Percentiles rank a stretch among this genome's conserved stretches.
Evolutionary conservation across 2,329 filamentous ascomycete species (phyloP).

Genomic region (Pyrenophora tritici-repentis): DNA sequence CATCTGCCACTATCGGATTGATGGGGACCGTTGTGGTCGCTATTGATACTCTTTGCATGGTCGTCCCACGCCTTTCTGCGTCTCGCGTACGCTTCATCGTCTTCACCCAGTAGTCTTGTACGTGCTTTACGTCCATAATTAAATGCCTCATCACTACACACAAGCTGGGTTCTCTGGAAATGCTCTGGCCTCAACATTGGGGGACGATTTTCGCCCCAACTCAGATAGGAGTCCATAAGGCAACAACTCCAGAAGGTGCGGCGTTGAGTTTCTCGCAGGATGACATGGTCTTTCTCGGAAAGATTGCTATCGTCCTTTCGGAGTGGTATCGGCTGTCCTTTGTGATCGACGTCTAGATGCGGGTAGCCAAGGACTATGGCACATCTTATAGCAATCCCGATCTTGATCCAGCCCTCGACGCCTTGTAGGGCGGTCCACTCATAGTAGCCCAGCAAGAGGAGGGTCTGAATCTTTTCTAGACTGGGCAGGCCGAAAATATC

Average conservation of each 20-base stretch:
- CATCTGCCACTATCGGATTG: slow-evolving; percentile 53
- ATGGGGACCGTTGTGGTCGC: slow-evolving; percentile 1
- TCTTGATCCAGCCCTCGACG: slow-evolving; percentile 67
- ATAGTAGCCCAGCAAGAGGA: slow-evolving; percentile 72
- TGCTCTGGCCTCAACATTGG: slow-evolving; percentile 64
- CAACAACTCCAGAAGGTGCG: slow-evolving; percentile 78
- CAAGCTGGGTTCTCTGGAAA: slow-evolving; percentile 65
- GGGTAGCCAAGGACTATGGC: slow-evolving; percentile 53
- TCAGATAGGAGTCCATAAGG: slow-evolving; percentile 71
- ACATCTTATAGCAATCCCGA: slow-evolving; percentile 64
- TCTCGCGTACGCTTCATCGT: slow-evolving; percentile 18
- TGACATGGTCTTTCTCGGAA: slow-evolving; percentile 51
- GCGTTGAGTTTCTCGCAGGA: slow-evolving; percentile 66
- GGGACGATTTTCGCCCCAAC: slow-evolving; percentile 66
- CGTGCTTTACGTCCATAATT: slow-evolving; percentile 64
- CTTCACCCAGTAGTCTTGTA: slow-evolving; percentile 38
- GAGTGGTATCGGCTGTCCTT: slow-evolving; percentile 19
- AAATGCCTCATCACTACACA: slow-evolving; percentile 69
- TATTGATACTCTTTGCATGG: background rate
- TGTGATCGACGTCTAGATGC: slow-evolving; percentile 33
- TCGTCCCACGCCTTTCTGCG: slow-evolving; percentile 17
- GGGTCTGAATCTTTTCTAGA: slow-evolving; percentile 68
- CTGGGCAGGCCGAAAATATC: slow-evolving; percentile 49
- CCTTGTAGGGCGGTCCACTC: slow-evolving; percentile 71
- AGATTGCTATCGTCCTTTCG: slow-evolving; percentile 12